Evolutionary conservation across 148 eudicot species (phyloP).

Genomic region (Rhododendron kiyosumense): DNA sequence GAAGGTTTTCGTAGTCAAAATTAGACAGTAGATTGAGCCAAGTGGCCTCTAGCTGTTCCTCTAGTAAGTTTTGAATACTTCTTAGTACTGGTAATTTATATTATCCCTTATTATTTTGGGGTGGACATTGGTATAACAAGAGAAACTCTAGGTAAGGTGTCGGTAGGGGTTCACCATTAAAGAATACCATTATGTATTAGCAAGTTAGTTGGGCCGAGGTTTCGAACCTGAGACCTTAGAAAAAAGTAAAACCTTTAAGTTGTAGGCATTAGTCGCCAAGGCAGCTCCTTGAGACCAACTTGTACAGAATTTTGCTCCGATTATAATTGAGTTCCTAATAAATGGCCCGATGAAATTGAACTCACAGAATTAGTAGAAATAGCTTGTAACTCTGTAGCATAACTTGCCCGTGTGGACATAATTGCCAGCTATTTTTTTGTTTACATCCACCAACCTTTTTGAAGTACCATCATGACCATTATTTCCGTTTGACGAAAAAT

Average conservation of each 20-base stretch:
- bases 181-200: neutral
- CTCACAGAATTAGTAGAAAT: too few relatives aligned
- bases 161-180: neutral
- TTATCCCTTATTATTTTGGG: neutral
- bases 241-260: neutral
- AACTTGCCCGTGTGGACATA: neutral
- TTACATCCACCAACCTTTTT: neutral
- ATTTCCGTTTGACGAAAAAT: too few relatives aligned
- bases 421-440: neutral
- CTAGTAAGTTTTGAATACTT: neutral
- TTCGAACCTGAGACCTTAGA: neutral
- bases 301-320: too few relatives aligned
- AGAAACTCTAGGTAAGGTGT: neutral
- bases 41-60: neutral
- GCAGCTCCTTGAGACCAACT: too few relatives aligned
- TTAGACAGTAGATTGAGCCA: neutral
- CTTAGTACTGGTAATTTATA: neutral
- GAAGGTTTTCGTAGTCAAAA: neutral
- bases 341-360: too few relatives aligned
- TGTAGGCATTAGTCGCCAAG: too few relatives aligned
- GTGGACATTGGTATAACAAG: neutral
- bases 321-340: too few relatives aligned
- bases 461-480: too few relatives aligned
- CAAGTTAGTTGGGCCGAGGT: neutral
- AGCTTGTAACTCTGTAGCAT: too few relatives aligned